These are phyloP conservation scores for Aspergillus bertholletiae DNA, from an alignment of 495 filamentous ascomycete genomes.

Conservation along the genomic window DNA sequence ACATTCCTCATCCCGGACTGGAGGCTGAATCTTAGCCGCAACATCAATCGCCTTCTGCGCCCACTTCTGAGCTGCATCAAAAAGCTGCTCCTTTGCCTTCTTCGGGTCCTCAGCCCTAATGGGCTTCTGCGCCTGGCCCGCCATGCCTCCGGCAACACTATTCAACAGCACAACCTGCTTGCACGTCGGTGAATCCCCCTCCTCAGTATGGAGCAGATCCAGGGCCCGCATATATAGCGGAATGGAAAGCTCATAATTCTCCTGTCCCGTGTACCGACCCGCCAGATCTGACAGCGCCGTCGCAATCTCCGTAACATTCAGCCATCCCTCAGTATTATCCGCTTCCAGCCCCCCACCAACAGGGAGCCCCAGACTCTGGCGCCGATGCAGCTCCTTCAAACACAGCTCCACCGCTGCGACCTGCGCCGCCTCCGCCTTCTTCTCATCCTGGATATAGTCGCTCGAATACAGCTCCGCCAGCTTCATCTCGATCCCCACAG, in stretches of 20 bases:
- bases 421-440: constrained; percentile 67
- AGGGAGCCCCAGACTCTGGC: constrained; percentile 56
- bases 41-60: constrained; percentile 68
- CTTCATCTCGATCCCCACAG: constrained; percentile 72
- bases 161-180: constrained; percentile 64
- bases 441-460: constrained; percentile 45
- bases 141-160: constrained; percentile 32
- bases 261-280: constrained; percentile 62
- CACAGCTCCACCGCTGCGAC: constrained; percentile 80
- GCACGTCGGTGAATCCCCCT: constrained; percentile 51
- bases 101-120: constrained; percentile 43
- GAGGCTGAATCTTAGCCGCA: constrained; percentile 50
- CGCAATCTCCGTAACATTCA: constrained; percentile 68
- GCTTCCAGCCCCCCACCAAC: constrained; percentile 34
- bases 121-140: constrained; percentile 24
- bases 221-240: constrained; percentile 88
- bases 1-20: constrained; percentile 72
- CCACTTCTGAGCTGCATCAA: constrained; percentile 67
- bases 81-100: constrained; percentile 45
- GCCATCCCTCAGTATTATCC: constrained; percentile 69
- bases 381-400: constrained; percentile 66
- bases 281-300: constrained; percentile 68
- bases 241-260: constrained; percentile 71
- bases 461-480: constrained; percentile 70
- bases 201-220: constrained; percentile 43